Evolutionary conservation across 768 basidiomycete genomes (phyloP), one percentile per base, ranked within the genome.

Genomic region (Leccinum subtestaceum): DNA sequence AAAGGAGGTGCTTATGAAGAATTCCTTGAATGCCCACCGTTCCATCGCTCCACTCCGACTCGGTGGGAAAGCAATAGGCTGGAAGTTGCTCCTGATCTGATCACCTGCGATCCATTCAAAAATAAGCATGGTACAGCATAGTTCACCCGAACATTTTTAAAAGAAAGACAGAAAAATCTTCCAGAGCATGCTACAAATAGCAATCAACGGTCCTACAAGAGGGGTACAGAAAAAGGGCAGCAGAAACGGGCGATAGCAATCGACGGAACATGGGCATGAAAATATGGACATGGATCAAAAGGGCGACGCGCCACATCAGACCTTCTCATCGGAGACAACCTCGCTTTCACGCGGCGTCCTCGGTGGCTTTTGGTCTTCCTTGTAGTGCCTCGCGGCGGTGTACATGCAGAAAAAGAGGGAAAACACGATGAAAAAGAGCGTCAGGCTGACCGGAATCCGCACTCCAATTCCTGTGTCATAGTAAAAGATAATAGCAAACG

Each of bases 401-500:
- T 65, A 60, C 55, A 74, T 49, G 58, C 70, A 76, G 63, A 71
- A 74, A 40, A 67, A 61, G 9, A 79, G 55, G 12, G 62, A 65
- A 5, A 70, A 31, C 8, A 62, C 21, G 29, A 66, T 27, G 6
- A 73, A 0, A 15, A 66, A 55, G 38, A 74, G 70, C 1, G 69
- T 56, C 34, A 70, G 5, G 13, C 64, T 66, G 13, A 71, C 62
- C 5, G 72, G 61, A 9, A 72, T 45, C 23, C 70, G 75, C 17
- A 74, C 69, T n/a, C 57, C 21, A 6, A 57, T 47, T 2, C 51
- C 66, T 29, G 72, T 73, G 2, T 38, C 25, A 4, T 59, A 4
- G 58, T 79, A 75, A 61, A 72, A 75, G 36, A 66, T 53, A 45
- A 72, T 50, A 5, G 55, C 58, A 51, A 80, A 70, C 0, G 75